Evolutionary conservation across 495 filamentous ascomycete genomes (phyloP).

Genomic region (Lasiosphaeria hispida): DNA sequence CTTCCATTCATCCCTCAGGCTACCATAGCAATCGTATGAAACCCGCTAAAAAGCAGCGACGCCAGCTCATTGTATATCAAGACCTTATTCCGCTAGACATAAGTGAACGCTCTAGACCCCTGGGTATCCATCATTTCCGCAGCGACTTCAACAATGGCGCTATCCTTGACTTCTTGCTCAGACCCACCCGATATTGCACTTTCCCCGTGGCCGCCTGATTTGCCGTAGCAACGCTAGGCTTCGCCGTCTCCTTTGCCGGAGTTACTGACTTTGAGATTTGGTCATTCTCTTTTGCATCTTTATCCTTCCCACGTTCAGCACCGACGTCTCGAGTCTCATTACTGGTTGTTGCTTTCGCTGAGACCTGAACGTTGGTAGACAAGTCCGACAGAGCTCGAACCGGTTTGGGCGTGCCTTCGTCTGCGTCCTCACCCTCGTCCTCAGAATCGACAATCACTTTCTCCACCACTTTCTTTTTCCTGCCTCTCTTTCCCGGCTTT

Average conservation of each 20-base stretch:
- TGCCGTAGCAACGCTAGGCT: too few relatives aligned
- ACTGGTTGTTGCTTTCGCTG: too few relatives aligned
- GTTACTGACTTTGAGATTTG: too few relatives aligned
- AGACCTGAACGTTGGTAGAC: too few relatives aligned
- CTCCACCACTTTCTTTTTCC: conserved; percentile 6
- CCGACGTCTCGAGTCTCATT: not conserved
- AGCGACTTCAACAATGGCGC: conserved; percentile 29
- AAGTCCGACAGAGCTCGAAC: not conserved
- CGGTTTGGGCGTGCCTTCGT: not conserved
- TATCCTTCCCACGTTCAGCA: not conserved
- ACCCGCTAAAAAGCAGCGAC: too few relatives aligned
- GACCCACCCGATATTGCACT: conserved; percentile 25
- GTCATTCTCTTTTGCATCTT: not conserved
- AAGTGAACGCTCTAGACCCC: too few relatives aligned
- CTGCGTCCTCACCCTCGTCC: not conserved
- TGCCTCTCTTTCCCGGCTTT: conserved; percentile 8
- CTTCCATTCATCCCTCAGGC: too few relatives aligned
- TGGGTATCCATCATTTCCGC: conserved; percentile 14
- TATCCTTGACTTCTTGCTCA: conserved; percentile 29
- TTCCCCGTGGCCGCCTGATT: not conserved
- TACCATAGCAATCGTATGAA: too few relatives aligned
- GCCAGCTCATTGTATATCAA: too few relatives aligned
- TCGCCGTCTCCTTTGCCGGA: not conserved
- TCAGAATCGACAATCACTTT: not conserved
- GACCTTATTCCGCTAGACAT: too few relatives aligned